phyloP scores from a whole-genome alignment of 2,329 filamentous ascomycete species.

The Claviceps sorghi region DNA sequence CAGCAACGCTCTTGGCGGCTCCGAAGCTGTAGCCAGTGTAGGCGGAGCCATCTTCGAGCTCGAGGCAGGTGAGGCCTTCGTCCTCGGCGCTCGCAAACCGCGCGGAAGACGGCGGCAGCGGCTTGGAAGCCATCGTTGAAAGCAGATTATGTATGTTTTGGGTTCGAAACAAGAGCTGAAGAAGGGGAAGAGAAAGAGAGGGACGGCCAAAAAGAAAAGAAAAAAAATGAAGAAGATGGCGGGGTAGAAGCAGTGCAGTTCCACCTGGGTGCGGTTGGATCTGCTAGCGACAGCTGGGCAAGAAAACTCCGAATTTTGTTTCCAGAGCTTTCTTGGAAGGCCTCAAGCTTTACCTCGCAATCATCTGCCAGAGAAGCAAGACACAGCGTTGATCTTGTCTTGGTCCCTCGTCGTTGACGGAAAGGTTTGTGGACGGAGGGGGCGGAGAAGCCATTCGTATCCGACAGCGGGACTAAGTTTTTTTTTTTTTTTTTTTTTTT shows the following conservation, averaged over 20 bases:
- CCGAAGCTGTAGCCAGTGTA: slow-evolving; percentile 96
- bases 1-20: slow-evolving; percentile 82
- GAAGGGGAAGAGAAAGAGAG: not conserved
- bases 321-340: slow-evolving; percentile 23
- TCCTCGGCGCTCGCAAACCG: slow-evolving; percentile 36
- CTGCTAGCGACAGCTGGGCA: slow-evolving; percentile 20
- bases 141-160: not conserved
- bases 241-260: slow-evolving; percentile 16
- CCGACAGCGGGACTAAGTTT: slow-evolving; percentile 3
- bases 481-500: slow-evolving; percentile 2
- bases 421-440: slow-evolving; percentile 7
- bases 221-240: slow-evolving; percentile 6
- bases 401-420: slow-evolving; percentile 1
- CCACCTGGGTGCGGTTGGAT: slow-evolving; percentile 12
- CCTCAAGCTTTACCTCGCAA: slow-evolving; percentile 23
- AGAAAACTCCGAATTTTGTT: slow-evolving; percentile 19
- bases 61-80: slow-evolving; percentile 63
- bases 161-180: not conserved
- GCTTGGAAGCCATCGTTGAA: slow-evolving; percentile 18
- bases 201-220: not conserved
- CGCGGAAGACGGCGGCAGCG: slow-evolving; percentile 44
- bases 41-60: slow-evolving; percentile 80
- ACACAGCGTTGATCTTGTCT: slow-evolving; percentile 2
- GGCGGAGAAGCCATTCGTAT: not conserved
- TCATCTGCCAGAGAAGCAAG: slow-evolving; percentile 20